Percentiles rank a stretch among this genome's conserved stretches.
These are phyloP conservation scores for Gossypium schwendimanii DNA, from an alignment of 441 rosid genomes.

Conservation along the genomic window DNA sequence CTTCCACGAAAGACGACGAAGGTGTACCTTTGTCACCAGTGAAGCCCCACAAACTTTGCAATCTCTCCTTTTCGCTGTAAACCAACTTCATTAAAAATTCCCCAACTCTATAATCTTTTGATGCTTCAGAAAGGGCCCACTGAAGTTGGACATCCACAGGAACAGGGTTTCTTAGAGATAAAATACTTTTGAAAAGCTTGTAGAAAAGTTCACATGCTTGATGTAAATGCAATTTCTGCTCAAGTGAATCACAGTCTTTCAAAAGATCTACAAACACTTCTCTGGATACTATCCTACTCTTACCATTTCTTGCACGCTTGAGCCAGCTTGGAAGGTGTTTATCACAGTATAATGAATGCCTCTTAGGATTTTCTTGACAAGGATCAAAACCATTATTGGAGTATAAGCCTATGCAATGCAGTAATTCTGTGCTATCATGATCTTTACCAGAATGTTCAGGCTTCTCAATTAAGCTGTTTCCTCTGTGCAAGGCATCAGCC, in stretches of 20 bases:
- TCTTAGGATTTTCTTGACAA: conserved; percentile 66
- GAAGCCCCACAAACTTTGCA: conserved; percentile 69
- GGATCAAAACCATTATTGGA: conserved; percentile 33
- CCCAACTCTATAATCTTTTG: conserved; percentile 58
- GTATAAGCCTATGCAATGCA: conserved; percentile 60
- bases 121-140: conserved; percentile 95
- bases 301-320: conserved; percentile 96
- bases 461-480: conserved; percentile 37
- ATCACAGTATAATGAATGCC: conserved; percentile 78
- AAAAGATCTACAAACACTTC: conserved; percentile 82
- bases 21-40: conserved; percentile 33
- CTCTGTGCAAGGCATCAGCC: conserved; percentile 26
- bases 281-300: conserved; percentile 88
- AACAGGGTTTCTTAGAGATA: conserved; percentile 80
- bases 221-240: conserved; percentile 70
- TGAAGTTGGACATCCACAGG: conserved; percentile 90
- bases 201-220: conserved; percentile 93
- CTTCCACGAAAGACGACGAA: conserved; percentile 31
- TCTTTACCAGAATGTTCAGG: conserved; percentile 38
- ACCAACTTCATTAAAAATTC: conserved; percentile 69
- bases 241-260: conserved; percentile 50
- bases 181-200: conserved; percentile 85
- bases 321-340: conserved; percentile 98
- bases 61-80: conserved; percentile 67
- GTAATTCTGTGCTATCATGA: conserved; percentile 26